A percentile compares a stretch with the other conserved stretches of the same genome.
phyloP scores from a whole-genome alignment of 1,284 basidiomycete species.

The Trichosporon sp. region DNA sequence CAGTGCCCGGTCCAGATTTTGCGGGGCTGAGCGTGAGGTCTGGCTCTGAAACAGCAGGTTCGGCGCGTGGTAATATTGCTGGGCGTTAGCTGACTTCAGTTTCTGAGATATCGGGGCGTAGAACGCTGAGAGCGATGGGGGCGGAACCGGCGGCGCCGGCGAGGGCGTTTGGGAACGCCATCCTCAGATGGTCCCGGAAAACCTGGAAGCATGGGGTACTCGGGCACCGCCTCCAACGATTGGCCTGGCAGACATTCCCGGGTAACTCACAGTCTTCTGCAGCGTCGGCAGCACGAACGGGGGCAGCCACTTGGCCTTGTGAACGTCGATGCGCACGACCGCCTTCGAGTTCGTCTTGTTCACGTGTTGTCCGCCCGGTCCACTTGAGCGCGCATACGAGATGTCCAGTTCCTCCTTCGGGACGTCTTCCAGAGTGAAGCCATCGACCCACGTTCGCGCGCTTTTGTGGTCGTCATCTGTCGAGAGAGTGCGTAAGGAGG shows the following conservation, averaged over 20 bases:
- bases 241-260: no score
- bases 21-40: conserved; percentile 41
- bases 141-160: no score
- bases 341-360: conserved; percentile 57
- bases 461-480: conserved; percentile 33
- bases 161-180: no score
- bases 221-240: no score
- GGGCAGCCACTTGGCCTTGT: conserved; percentile 49
- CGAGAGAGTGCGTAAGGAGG: conserved; percentile 27
- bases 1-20: conserved; percentile 43
- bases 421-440: conserved; percentile 46
- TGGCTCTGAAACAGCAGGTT: conserved; percentile 49
- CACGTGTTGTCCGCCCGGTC: conserved; percentile 57
- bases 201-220: no score
- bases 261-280: conserved; percentile 45
- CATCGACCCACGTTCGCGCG: conserved; percentile 45
- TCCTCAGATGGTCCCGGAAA: no score
- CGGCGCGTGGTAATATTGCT: conserved; percentile 52
- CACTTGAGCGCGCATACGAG: conserved; percentile 48
- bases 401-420: conserved; percentile 47
- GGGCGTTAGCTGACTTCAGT: conserved; percentile 17
- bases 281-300: conserved; percentile 46
- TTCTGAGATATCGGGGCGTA: neutral
- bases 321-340: conserved; percentile 42
- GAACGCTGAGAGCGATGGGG: no score